Conservation (phyloP, 192 early-diverging fungal species). For the Phycomyces nitens region DNA sequence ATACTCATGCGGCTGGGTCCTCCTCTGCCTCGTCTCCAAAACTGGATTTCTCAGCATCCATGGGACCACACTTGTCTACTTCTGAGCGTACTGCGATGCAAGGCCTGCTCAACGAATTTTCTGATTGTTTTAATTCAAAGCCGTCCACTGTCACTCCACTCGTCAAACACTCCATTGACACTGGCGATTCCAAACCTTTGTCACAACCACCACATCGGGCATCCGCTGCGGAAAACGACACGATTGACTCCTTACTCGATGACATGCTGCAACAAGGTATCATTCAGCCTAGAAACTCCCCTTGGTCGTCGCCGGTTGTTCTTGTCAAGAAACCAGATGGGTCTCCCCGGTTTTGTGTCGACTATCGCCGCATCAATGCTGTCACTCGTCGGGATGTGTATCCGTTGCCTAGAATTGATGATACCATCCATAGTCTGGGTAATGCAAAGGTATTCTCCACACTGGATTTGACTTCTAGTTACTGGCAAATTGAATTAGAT, state of each 20-base stretch:
- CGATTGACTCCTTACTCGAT: constrained; percentile 13
- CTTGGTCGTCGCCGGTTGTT: constrained; percentile 38
- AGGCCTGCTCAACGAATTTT: neutral
- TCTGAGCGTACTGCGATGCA: neutral
- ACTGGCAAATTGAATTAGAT: constrained; percentile 37
- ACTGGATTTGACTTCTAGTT: constrained; percentile 37
- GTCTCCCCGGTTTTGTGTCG: constrained; percentile 31
- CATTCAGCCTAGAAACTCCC: constrained; percentile 34
- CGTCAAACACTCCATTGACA: constrained; percentile 3
- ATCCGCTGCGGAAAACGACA: constrained; percentile 17
- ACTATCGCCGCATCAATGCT: constrained; percentile 47
- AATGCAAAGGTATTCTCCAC: constrained; percentile 37
- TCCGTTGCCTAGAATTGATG: constrained; percentile 49
- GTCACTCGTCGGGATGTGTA: constrained; percentile 43
- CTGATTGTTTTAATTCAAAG: constrained; percentile 1
- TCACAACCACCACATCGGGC: constrained; percentile 15
- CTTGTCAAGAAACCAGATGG: constrained; percentile 48
- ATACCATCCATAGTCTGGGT: constrained; percentile 32
- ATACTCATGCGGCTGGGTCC: too few relatives aligned
- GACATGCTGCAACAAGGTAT: constrained; percentile 33
- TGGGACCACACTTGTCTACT: neutral
- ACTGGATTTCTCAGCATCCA: neutral
- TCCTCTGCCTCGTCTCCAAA: neutral
- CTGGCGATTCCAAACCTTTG: neutral
- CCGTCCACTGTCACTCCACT: neutral